Evolutionary conservation across 2,329 filamentous ascomycete genomes (phyloP).

Genomic region (Fonsecaea pugnacius): DNA sequence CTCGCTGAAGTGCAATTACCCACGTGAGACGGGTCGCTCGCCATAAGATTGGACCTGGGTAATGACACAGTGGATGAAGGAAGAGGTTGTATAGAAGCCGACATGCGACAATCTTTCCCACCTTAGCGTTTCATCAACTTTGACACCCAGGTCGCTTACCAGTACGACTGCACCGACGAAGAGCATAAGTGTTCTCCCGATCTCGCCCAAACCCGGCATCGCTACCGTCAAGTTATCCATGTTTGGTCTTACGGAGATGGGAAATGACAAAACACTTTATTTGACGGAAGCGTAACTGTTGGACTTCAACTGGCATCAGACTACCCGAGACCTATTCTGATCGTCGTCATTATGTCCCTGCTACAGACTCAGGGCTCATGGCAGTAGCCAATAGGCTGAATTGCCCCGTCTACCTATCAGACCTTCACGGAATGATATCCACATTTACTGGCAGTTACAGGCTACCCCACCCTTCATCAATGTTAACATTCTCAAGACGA

Average conservation of each 20-base stretch:
- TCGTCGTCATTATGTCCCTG: background rate
- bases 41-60: slow-evolving; percentile 43
- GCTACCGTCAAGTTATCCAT: background rate
- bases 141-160: background rate
- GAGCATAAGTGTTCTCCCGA: background rate
- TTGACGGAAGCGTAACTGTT: background rate
- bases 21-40: slow-evolving; percentile 39
- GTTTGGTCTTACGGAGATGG: background rate
- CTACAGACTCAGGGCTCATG: background rate
- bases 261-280: background rate
- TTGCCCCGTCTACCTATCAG: background rate
- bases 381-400: background rate
- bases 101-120: background rate
- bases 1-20: slow-evolving; percentile 39
- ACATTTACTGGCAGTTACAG: background rate
- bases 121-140: background rate
- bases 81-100: slow-evolving; percentile 34
- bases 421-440: background rate
- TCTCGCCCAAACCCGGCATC: background rate
- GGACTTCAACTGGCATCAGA: background rate
- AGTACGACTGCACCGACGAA: background rate
- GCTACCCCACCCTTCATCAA: background rate
- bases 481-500: background rate
- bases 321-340: background rate
- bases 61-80: slow-evolving; percentile 36